These are phyloP conservation scores for Xylariales sp. DNA, from an alignment of 2,329 filamentous ascomycete genomes.

Conservation along the genomic window DNA sequence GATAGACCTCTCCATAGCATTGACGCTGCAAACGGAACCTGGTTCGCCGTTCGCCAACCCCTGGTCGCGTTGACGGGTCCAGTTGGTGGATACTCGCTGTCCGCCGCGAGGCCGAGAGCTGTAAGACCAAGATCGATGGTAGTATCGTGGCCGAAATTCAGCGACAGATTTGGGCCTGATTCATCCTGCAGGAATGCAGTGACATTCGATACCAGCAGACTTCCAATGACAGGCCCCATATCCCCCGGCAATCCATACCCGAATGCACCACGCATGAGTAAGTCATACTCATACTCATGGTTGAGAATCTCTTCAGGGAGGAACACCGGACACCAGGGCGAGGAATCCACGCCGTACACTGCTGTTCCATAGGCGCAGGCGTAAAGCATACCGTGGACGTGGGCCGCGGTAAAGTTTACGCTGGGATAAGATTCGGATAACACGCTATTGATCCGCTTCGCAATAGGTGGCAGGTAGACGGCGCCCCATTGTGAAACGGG, in stretches of 20 bases:
- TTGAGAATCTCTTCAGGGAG: slow-evolving; percentile 14
- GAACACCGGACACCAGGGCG: slow-evolving; percentile 19
- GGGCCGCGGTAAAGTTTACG: slow-evolving; percentile 14
- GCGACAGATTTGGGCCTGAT: slow-evolving; percentile 13
- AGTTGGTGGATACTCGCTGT: slow-evolving; percentile 12
- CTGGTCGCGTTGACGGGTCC: slow-evolving; percentile 16
- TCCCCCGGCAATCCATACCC: slow-evolving; percentile 18
- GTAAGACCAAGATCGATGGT: slow-evolving; percentile 18
- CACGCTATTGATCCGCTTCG: slow-evolving; percentile 13
- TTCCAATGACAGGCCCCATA: slow-evolving; percentile 18
- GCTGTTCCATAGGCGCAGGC: slow-evolving; percentile 20
- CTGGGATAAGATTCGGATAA: slow-evolving; percentile 13
- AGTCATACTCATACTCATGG: slow-evolving; percentile 20
- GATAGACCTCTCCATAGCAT: slow-evolving; percentile 18
- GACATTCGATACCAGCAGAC: slow-evolving; percentile 17
- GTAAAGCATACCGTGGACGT: slow-evolving; percentile 18
- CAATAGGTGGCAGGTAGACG: slow-evolving; percentile 18
- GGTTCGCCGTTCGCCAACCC: slow-evolving; percentile 15
- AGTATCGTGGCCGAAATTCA: slow-evolving; percentile 21
- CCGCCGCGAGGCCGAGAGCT: slow-evolving; percentile 16
- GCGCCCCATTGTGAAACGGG: slow-evolving; percentile 11
- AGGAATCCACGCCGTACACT: slow-evolving; percentile 14
- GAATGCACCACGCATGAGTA: slow-evolving; percentile 18
- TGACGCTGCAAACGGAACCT: slow-evolving; percentile 17
- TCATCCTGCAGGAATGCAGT: slow-evolving; percentile 14